A percentile compares a stretch with the other conserved stretches of the same genome.
phyloP scores from a whole-genome alignment of 306 rosid genomes.

The Acacia crassicarpa region DNA sequence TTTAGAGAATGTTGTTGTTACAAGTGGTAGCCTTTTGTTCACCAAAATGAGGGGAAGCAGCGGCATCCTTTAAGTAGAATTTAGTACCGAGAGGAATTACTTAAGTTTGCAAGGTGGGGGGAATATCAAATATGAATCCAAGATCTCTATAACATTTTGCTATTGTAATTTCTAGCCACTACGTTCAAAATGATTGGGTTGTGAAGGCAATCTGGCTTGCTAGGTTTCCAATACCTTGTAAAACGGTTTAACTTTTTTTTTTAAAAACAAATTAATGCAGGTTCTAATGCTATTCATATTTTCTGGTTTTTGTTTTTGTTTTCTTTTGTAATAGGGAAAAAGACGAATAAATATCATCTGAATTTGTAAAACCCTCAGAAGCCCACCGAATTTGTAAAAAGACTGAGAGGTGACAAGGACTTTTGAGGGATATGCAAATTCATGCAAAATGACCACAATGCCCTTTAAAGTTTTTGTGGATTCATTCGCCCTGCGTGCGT shows the following conservation, averaged over 20 bases:
- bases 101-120: background rate
- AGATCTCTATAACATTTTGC: background rate
- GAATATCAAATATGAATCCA: background rate
- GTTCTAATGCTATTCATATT: constrained; percentile 9
- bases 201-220: background rate
- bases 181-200: background rate
- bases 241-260: background rate
- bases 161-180: background rate
- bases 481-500: too few species aligned
- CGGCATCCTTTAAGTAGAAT: background rate
- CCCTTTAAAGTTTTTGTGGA: too few species aligned
- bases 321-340: background rate
- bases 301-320: constrained; percentile 1
- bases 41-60: background rate
- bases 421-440: too few species aligned
- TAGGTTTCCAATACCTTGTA: constrained; percentile 6
- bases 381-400: too few species aligned
- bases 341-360: too few species aligned
- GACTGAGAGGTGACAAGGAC: too few species aligned
- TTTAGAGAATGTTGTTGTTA: background rate
- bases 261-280: background rate
- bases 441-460: too few species aligned
- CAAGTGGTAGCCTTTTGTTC: background rate
- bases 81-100: background rate
- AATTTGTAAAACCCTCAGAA: too few species aligned